Conservation (phyloP, 2,329 filamentous ascomycete species). For the Pestalotiopsis fici region DNA sequence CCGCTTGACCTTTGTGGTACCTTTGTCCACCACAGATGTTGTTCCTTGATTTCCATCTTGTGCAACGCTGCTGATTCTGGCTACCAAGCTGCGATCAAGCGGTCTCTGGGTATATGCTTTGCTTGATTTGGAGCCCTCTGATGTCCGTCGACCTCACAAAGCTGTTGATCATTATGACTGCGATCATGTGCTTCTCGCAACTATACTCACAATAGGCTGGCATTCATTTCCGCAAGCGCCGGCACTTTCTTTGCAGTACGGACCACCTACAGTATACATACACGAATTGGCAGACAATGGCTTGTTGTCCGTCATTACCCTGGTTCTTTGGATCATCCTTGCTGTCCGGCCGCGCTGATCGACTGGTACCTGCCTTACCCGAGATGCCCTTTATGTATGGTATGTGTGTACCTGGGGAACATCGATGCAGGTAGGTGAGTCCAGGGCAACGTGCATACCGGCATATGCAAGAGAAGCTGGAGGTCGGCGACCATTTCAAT, state of each 20-base stretch:
- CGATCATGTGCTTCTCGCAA: background rate
- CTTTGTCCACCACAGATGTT: background rate
- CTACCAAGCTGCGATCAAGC: background rate
- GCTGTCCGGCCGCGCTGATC: background rate
- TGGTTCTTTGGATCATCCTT: background rate
- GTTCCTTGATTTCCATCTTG: background rate
- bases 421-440: background rate
- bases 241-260: background rate
- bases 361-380: background rate
- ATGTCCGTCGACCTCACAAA: background rate
- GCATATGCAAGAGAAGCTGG: background rate
- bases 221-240: background rate
- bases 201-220: too few species aligned
- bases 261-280: background rate
- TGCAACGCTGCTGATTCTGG: background rate
- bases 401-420: background rate
- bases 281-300: background rate
- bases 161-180: background rate
- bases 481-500: slow-evolving; percentile 4
- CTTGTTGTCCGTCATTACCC: background rate
- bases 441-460: background rate
- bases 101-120: background rate
- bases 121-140: too few species aligned
- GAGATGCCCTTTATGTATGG: background rate
- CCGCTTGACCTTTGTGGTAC: background rate